Evolutionary conservation across 352 stramenopile genomes (phyloP), one percentile per base, ranked within the genome.

Genomic region (Phytophthora aleatoria): DNA sequence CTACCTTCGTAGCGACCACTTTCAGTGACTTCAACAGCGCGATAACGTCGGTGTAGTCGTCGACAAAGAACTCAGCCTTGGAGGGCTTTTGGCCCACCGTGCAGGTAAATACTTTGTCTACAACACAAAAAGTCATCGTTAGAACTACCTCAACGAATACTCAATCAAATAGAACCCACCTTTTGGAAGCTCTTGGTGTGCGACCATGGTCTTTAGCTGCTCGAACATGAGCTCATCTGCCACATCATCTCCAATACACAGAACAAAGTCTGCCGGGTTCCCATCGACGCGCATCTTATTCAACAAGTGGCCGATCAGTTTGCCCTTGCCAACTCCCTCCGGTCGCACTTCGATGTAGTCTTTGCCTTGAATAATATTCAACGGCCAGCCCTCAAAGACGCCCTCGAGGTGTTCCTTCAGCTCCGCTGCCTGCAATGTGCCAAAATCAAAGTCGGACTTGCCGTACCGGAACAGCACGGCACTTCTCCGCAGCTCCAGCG

Each of bases 381-480:
- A 64, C 9, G 86, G 84, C 86, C 86, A 94, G 15, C 77, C 74
- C 67, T 76, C 68, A 69, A 99, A 90, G 5, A 98, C 87, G 31
- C 91, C 92, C 30, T 92, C 90, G n/a, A 99, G 63, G 62, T 99
- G 97, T 55, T 99, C 91, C 71, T 99, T 97, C 11, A 99, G 76
- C 74, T 98, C 97, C 31, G 96, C 94, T 5, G 96, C 97, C 68
- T 99, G 98, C 45, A 99, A 74, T 39, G 88, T 86, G 16, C 97
- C 98, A 79, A 99, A 99, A 70, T 99, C 97, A 47, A 97, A 97
- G 74, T 99, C 97, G 5, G 97, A 97, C 71, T 99, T 98, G 58
- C 94, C 92, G 61, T 99, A 99, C 44, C 99, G 97, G 79, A 98
- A 99, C 1, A 99, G 76, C 28, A 99, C 85, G 8, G 98, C 98